Evolutionary conservation across 2,329 filamentous ascomycete species (phyloP).

Genomic region (Tolypocladium cylindrosporum): DNA sequence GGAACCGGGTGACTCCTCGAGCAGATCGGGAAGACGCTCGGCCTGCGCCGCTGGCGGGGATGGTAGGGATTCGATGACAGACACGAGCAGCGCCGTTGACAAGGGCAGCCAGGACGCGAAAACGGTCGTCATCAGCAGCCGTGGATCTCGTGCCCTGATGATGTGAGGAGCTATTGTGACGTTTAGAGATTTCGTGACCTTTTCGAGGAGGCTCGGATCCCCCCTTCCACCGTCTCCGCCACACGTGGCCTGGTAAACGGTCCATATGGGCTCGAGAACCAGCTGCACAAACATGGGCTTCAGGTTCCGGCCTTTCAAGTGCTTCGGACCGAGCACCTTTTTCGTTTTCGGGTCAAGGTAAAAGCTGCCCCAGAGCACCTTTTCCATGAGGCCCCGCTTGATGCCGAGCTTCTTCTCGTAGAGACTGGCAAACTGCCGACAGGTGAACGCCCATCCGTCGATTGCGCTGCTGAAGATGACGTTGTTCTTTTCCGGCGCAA

Average conservation of each 20-base stretch:
- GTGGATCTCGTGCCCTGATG: slow-evolving; percentile 71
- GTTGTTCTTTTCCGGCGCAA: slow-evolving; percentile 96
- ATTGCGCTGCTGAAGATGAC: slow-evolving; percentile 97
- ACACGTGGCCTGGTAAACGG: slow-evolving; percentile 82
- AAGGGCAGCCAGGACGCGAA: slow-evolving; percentile 87
- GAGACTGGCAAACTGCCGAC: slow-evolving; percentile 82
- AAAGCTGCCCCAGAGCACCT: slow-evolving; percentile 92
- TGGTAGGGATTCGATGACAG: slow-evolving; percentile 85
- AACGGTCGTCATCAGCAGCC: slow-evolving; percentile 72
- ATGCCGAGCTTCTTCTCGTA: slow-evolving; percentile 98
- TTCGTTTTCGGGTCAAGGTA: slow-evolving; percentile 97
- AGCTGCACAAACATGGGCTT: slow-evolving; percentile 98
- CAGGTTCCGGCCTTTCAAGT: slow-evolving; percentile 80
- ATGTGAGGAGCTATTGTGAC: slow-evolving; percentile 80
- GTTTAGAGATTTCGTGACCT: slow-evolving; percentile 85
- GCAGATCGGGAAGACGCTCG: slow-evolving; percentile 65
- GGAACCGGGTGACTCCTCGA: slow-evolving; percentile 70
- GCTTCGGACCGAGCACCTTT: slow-evolving; percentile 79
- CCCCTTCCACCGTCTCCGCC: slow-evolving; percentile 76
- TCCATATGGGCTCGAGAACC: slow-evolving; percentile 93
- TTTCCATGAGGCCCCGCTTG: slow-evolving; percentile 79
- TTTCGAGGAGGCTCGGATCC: slow-evolving; percentile 74
- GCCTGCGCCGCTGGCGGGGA: slow-evolving; percentile 75
- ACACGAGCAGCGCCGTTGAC: slow-evolving; percentile 85
- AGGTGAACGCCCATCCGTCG: slow-evolving; percentile 98